Percentiles rank a stretch among this genome's conserved stretches.
Evolutionary conservation across 257 asterid genomes (phyloP).

Genomic region (Craterostigma plantagineum): DNA sequence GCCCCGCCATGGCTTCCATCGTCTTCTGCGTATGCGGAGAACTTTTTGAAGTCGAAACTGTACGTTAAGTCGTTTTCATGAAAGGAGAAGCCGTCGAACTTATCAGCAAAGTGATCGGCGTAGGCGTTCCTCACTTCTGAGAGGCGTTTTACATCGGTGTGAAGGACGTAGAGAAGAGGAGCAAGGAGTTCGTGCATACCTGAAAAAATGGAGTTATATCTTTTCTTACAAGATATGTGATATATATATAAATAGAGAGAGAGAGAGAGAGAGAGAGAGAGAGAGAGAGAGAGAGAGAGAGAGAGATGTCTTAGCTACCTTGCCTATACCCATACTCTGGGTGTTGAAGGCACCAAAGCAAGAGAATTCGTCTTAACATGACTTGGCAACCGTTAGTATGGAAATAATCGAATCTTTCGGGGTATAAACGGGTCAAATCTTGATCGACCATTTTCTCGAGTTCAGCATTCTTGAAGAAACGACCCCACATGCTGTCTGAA

Average conservation of each 20-base stretch:
- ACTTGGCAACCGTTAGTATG: conserved; percentile 84
- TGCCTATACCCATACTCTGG: conserved; percentile 85
- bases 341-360: conserved; percentile 87
- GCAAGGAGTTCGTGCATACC: conserved; percentile 91
- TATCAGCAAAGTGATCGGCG: conserved; percentile 54
- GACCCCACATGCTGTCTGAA: conserved; percentile 97
- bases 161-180: conserved; percentile 63
- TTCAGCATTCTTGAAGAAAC: conserved; percentile 86
- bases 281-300: too few relatives aligned
- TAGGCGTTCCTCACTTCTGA: conserved; percentile 43
- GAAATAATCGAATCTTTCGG: conserved; percentile 88
- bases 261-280: background rate
- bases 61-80: conserved; percentile 49
- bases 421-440: conserved; percentile 89
- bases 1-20: conserved; percentile 4
- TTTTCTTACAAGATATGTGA: too few relatives aligned
- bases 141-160: conserved; percentile 42
- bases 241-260: too few relatives aligned
- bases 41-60: conserved; percentile 55
- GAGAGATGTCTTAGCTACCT: too few relatives aligned
- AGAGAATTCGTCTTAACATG: conserved; percentile 66
- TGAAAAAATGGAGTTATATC: conserved; percentile 18
- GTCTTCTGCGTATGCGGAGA: conserved; percentile 23
- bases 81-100: conserved; percentile 57
- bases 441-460: conserved; percentile 92